Evolutionary conservation across 78 protist genomes (phyloP), one percentile per base, ranked within the genome.

Genomic region (Dictyostelium capitatum): DNA sequence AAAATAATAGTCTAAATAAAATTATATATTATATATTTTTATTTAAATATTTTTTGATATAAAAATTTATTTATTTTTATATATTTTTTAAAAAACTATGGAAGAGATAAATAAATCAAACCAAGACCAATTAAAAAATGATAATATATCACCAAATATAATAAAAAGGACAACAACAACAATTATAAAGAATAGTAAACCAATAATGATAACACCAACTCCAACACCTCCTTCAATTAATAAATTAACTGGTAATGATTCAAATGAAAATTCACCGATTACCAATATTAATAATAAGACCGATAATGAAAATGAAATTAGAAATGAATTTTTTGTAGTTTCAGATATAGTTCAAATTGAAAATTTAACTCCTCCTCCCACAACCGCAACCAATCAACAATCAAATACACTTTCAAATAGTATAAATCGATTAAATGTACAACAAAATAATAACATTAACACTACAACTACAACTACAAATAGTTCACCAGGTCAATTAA

Each of bases 271-370:
- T 56, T 37, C 43, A 3, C 43, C 43, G 2, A 37, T 37, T 37
- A 37, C 43, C 43, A 56, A 20, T 56, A 56, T 20, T 20, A 20
- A 2, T 23, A 23, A n/a, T 56, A 20, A 6, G 19, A 20, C 7
- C n/a, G n/a, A 56, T 17, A 56, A 56, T 56, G 28, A 25, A 8
- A 62, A 62, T 11, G 28, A 28, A 23, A 62, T 25, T 14, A 65
- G 14, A 72, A 72, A 72, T 72, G 79, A 72, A 72, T 72, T 72
- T 43, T 72, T 72, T 43, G 53, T 43, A 72, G 43, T 72, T 8
- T 20, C 79, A 15, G 53, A 46, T 43, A 12, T 72, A 6, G 48
- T 46, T 41, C 79, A 20, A 72, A 43, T 46, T 43, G 57, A 72
- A 72, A 43, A 6, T 69, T 37, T 23, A 37, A 23, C 69, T 20